Percentiles rank a stretch among this genome's conserved stretches.
phyloP scores from a whole-genome alignment of 306 rosid genomes.

The Sphenostylis stenocarpa region DNA sequence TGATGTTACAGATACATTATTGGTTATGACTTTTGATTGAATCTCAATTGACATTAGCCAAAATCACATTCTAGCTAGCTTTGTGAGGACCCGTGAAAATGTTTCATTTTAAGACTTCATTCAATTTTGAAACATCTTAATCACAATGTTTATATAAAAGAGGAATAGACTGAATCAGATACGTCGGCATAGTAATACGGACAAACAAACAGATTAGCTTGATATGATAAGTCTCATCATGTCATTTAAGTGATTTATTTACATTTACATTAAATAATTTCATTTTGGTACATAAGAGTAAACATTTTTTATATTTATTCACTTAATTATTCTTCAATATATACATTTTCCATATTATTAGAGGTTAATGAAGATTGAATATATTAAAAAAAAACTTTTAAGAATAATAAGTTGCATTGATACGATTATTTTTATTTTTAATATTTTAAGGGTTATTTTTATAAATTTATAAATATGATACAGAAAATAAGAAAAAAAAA shows the following conservation, averaged over 20 bases:
- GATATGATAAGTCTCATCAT: not conserved
- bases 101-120: not conserved
- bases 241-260: not conserved
- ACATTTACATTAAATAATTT: too few relatives aligned
- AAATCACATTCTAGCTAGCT: not conserved
- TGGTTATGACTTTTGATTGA: not conserved
- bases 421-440: too few relatives aligned
- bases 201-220: constrained; percentile 29
- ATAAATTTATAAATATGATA: too few relatives aligned
- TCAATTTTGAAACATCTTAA: constrained; percentile 23
- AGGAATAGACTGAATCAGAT: constrained; percentile 9
- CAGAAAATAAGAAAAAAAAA: too few relatives aligned
- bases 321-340: too few relatives aligned
- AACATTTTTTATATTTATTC: too few relatives aligned
- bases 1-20: not conserved
- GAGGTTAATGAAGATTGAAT: too few relatives aligned
- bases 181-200: constrained; percentile 43
- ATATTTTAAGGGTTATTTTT: too few relatives aligned
- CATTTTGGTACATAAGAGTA: too few relatives aligned
- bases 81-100: not conserved
- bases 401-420: too few relatives aligned
- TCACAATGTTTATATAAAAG: not conserved
- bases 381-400: too few relatives aligned
- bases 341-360: too few relatives aligned
- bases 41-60: not conserved